Base-by-base conservation (phyloP, 177 flowering plant species). In the Telopea speciosissima region DNA sequence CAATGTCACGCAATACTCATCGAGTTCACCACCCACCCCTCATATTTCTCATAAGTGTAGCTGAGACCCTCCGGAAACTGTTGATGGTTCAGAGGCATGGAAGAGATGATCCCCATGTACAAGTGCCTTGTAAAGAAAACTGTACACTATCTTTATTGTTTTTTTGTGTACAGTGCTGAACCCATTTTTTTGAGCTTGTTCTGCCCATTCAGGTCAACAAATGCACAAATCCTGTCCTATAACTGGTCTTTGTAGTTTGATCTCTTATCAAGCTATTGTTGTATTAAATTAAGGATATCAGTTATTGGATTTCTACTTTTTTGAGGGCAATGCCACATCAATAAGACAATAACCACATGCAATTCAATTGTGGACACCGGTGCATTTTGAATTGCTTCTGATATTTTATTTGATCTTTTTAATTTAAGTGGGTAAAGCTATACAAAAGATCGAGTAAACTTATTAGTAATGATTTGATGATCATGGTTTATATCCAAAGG, bases 161-260 rank as follows among this genome's bases (percentile, higher is more conserved):
- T 28, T 28, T 68, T 77, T 54, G 80, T 77, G 86, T 83, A 82
- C 78, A 75, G 78, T 42, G 62, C 42, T 65, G 71, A 68, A 45
- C 54, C 74, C 44, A 63, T 65, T 68, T 45, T 68, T 68, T 68
- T 71, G 5, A 45, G 16, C 17, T 63, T 28, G 9, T 6, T 5
- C 65, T 13, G 1, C 23, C 21, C 65, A 16, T 12, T 49, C 14
- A 62, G 19, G n/a, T 24, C 40, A 62, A 11, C 23, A 63, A 63
- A 31, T 5, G 31, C 40, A 28, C 1, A 3, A 23, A 63, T 63
- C 22, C 17, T 5, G 0, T 36, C 40, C 2, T 13, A 22, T 31
- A 28, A 16, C 17, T 28, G 42, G 25, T 63, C 12, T 63, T 63
- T 63, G 31, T 40, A 31, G 42, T 6, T 63, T 19, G 28, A 61